A percentile compares a stretch with the other conserved stretches of the same genome.
Conservation (phyloP, 805 yeast species). For the Gaillardinia entomophila region DNA sequence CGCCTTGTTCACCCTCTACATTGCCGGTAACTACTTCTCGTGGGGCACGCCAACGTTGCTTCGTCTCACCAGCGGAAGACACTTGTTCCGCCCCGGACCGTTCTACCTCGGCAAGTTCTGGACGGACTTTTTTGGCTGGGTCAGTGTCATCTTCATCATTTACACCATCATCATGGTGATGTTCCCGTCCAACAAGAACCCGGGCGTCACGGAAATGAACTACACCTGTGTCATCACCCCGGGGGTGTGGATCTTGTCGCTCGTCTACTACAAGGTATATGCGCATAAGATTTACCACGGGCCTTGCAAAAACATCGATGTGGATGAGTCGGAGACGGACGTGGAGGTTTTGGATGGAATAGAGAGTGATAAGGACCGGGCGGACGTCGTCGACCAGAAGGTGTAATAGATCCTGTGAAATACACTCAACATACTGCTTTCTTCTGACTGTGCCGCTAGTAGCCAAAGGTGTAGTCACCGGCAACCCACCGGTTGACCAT, state of each 20-base stretch:
- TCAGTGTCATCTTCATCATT: constrained; percentile 5
- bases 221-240: constrained; percentile 13
- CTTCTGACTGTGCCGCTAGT: too few species aligned
- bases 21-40: constrained; percentile 58
- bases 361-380: not conserved
- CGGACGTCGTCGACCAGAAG: not conserved
- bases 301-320: constrained; percentile 21
- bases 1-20: constrained; percentile 62
- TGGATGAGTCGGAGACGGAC: constrained; percentile 1
- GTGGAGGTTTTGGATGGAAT: not conserved
- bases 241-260: constrained; percentile 23
- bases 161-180: constrained; percentile 12
- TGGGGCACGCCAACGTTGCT: constrained; percentile 56
- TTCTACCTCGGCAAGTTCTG: constrained; percentile 10
- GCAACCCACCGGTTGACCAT: constrained; percentile 83
- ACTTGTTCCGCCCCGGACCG: constrained; percentile 9
- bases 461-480: constrained; percentile 44
- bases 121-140: constrained; percentile 12
- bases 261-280: constrained; percentile 18
- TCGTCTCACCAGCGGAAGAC: constrained; percentile 9
- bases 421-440: too few species aligned
- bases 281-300: constrained; percentile 25
- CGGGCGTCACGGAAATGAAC: constrained; percentile 8
- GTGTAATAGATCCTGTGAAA: too few species aligned
- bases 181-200: constrained; percentile 10